These are phyloP conservation scores for Apiotrichum sp. DNA, from an alignment of 1,284 basidiomycete species.

Conservation along the genomic window DNA sequence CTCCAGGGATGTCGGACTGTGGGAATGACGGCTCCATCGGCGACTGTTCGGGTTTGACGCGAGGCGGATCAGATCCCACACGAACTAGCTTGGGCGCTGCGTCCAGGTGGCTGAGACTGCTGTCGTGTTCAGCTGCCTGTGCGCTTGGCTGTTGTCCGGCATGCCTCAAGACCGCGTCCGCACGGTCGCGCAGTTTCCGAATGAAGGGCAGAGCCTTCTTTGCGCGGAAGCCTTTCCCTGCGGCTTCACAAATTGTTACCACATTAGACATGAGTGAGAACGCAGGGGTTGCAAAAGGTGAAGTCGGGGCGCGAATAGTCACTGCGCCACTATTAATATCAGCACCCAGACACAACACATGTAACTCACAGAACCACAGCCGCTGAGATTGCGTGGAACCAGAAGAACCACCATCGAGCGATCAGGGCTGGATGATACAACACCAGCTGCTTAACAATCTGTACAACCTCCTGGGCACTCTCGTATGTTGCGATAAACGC, in stretches of 20 bases:
- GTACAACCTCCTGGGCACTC: constrained; percentile 42
- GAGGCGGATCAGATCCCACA: constrained; percentile 9
- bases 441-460: constrained; percentile 41
- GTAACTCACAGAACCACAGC: constrained; percentile 41
- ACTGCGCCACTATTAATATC: constrained; percentile 28
- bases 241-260: constrained; percentile 38
- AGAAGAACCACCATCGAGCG: constrained; percentile 45
- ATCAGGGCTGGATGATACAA: constrained; percentile 44
- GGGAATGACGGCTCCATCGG: neutral
- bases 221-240: constrained; percentile 37
- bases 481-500: constrained; percentile 42
- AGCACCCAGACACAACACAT: neutral
- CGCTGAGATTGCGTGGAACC: constrained; percentile 44
- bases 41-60: neutral
- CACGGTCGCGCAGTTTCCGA: neutral
- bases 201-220: constrained; percentile 35
- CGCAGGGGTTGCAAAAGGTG: constrained; percentile 39
- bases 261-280: constrained; percentile 37
- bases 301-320: constrained; percentile 37
- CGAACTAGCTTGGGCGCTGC: constrained; percentile 26
- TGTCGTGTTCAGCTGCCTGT: constrained; percentile 21
- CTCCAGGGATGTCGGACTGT: neutral
- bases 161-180: neutral
- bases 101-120: constrained; percentile 36
- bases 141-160: neutral